phyloP scores from a whole-genome alignment of 352 stramenopile genomes.

The Discostella stelligera region DNA sequence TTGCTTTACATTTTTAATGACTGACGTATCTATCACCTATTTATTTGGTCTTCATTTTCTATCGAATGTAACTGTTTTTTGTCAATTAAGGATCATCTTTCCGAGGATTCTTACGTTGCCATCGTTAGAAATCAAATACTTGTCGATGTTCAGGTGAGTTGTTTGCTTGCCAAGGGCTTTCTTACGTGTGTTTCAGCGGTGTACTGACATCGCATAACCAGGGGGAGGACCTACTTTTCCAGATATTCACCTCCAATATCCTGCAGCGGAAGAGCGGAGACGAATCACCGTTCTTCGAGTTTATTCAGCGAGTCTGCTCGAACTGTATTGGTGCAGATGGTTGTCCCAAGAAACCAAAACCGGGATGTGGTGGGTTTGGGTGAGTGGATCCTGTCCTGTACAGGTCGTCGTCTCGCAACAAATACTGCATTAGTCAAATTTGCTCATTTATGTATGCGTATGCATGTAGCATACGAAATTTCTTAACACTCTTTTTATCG shows the following conservation, averaged over 20 bases:
- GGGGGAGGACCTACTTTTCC: constrained; percentile 80
- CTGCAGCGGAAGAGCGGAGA: constrained; percentile 71
- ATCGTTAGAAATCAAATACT: constrained; percentile 83
- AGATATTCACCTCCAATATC: constrained; percentile 85
- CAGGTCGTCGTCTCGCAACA: neutral
- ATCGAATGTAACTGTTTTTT: neutral
- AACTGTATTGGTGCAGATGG: constrained; percentile 63
- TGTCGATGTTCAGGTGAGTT: constrained; percentile 76
- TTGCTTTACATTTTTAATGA: neutral
- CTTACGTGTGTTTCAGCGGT: neutral
- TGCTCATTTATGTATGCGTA: neutral
- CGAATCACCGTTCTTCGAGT: constrained; percentile 85
- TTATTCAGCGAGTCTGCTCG: constrained; percentile 83
- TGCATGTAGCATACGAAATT: constrained; percentile 67
- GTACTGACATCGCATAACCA: constrained; percentile 2
- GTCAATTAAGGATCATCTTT: constrained; percentile 58
- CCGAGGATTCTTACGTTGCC: constrained; percentile 74
- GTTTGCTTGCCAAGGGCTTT: neutral
- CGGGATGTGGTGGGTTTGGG: constrained; percentile 78
- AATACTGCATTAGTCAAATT: neutral
- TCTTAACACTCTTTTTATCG: constrained; percentile 82
- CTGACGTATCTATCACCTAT: neutral
- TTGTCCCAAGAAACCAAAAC: constrained; percentile 63
- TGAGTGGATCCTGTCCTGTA: constrained; percentile 15
- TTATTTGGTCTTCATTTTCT: neutral